Percentiles rank a stretch among this genome's conserved stretches.
These are phyloP conservation scores for Aphanomyces stellatus DNA, from an alignment of 352 stramenopile species.

Conservation along the genomic window DNA sequence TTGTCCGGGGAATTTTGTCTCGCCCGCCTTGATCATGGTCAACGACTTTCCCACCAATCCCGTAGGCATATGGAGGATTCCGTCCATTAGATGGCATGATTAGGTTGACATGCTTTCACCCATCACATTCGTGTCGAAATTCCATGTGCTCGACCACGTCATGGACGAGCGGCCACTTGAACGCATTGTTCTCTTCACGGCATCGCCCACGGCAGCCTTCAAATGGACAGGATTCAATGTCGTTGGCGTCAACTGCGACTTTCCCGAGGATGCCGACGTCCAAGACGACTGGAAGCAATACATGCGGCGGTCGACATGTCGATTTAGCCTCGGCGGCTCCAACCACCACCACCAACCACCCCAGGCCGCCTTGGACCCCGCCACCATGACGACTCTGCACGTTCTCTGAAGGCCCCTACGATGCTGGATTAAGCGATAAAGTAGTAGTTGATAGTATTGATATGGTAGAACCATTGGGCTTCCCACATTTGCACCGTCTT, in stretches of 20 bases:
- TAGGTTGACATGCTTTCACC: background rate
- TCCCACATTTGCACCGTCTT: no score
- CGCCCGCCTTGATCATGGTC: background rate
- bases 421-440: no score
- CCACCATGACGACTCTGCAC: background rate
- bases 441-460: no score
- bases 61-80: background rate
- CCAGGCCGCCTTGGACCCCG: background rate
- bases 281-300: constrained; percentile 89
- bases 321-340: constrained; percentile 29
- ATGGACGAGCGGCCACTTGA: background rate
- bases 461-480: no score
- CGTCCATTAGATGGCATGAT: background rate
- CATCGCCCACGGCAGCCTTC: background rate
- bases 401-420: background rate
- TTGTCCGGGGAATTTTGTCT: background rate
- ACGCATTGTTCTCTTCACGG: background rate
- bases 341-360: background rate
- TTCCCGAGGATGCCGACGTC: background rate
- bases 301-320: constrained; percentile 89
- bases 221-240: background rate
- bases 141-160: background rate
- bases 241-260: background rate
- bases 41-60: background rate
- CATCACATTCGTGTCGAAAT: constrained; percentile 3